Conservation (phyloP, 2,329 filamentous ascomycete species). For the Xylariaceae sp. region DNA sequence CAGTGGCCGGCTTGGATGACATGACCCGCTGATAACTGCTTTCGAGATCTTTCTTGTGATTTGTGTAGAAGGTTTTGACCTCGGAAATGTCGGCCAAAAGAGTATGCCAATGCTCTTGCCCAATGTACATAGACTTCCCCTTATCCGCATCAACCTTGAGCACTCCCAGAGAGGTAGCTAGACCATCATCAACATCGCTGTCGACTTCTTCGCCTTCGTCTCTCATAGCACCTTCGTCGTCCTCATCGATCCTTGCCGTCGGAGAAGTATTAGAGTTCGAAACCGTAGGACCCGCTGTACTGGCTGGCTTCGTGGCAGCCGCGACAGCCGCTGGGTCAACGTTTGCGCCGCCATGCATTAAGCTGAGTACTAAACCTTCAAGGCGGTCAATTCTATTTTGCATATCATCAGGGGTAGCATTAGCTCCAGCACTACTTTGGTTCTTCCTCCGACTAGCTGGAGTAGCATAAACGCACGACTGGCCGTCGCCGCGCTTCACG, state of each 20-base stretch:
- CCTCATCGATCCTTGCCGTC: conserved; percentile 49
- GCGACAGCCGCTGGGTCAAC: conserved; percentile 37
- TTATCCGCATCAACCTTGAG: conserved; percentile 76
- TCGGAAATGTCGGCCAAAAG: conserved; percentile 81
- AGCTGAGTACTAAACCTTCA: conserved; percentile 82
- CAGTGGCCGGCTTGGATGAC: conserved; percentile 57
- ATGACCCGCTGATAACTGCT: conserved; percentile 74
- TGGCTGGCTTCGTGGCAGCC: conserved; percentile 26
- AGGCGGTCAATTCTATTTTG: conserved; percentile 95
- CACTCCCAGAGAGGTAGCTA: conserved; percentile 71
- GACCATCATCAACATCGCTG: conserved; percentile 65
- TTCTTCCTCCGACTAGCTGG: conserved; percentile 69
- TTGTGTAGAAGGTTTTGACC: conserved; percentile 84
- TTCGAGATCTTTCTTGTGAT: conserved; percentile 85
- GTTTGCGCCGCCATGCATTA: conserved; percentile 81
- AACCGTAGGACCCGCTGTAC: conserved; percentile 20
- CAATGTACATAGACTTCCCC: conserved; percentile 75
- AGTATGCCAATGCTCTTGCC: conserved; percentile 79
- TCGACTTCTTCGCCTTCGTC: conserved; percentile 53
- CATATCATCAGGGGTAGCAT: conserved; percentile 82
- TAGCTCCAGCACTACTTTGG: conserved; percentile 49
- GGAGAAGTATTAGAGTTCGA: conserved; percentile 41
- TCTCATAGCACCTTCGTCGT: conserved; percentile 51
- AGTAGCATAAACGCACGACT: conserved; percentile 80
- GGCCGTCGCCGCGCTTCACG: conserved; percentile 76